These are phyloP conservation scores for Neonothopanus nambi DNA, from an alignment of 1,284 basidiomycete species.

Conservation along the genomic window DNA sequence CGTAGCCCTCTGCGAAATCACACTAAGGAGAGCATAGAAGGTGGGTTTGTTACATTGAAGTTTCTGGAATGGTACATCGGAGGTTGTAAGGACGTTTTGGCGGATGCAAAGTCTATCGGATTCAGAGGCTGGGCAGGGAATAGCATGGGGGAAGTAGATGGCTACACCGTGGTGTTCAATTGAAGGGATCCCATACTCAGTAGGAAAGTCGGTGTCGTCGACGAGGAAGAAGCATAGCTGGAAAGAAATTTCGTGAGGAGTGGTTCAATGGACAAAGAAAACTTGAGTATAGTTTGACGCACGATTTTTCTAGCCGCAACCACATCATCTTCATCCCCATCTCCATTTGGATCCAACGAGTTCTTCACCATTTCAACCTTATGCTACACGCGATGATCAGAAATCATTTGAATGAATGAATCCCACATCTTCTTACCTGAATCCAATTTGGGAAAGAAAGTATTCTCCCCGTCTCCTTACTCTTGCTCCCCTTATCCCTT, in stretches of 20 bases:
- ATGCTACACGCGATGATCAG: neutral
- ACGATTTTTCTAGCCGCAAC: slow-evolving; percentile 13
- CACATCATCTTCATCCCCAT: neutral
- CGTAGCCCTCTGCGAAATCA: neutral
- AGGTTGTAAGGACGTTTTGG: slow-evolving; percentile 16
- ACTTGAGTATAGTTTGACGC: neutral
- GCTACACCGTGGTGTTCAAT: no score
- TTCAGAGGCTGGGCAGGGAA: slow-evolving; percentile 4
- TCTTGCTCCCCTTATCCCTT: neutral
- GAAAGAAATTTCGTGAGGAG: no score
- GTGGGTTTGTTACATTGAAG: no score
- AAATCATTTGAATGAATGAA: neutral
- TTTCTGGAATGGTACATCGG: slow-evolving; percentile 14
- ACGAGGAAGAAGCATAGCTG: slow-evolving; percentile 21
- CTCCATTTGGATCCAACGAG: no score
- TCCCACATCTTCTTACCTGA: slow-evolving; percentile 6
- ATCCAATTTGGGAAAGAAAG: slow-evolving; percentile 22
- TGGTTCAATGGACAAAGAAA: neutral
- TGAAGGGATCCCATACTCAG: neutral
- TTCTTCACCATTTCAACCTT: slow-evolving; percentile 4
- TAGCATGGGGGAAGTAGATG: no score
- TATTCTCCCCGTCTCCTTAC: slow-evolving; percentile 16
- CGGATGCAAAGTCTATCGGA: slow-evolving; percentile 4
- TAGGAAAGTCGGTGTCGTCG: slow-evolving; percentile 5
- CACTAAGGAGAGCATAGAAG: slow-evolving; percentile 4